Evolutionary conservation across 2,329 filamentous ascomycete genomes (phyloP).

Genomic region (Botrytis aclada): DNA sequence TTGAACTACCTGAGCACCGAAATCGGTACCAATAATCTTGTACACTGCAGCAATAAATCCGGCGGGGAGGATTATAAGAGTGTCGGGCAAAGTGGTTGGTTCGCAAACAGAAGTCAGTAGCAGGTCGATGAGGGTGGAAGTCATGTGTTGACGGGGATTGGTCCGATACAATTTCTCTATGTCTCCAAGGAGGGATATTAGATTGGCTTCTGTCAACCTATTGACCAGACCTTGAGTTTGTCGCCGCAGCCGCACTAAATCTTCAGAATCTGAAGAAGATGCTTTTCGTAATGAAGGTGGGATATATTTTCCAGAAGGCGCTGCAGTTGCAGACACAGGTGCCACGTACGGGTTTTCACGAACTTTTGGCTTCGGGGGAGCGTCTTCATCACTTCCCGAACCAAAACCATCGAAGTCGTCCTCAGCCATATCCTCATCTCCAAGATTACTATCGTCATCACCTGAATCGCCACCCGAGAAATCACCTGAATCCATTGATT

Average conservation of each 20-base stretch:
- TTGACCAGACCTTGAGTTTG: conserved; percentile 89
- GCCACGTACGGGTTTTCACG: conserved; percentile 89
- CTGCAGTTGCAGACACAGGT: conserved; percentile 50
- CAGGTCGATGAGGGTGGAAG: conserved; percentile 72
- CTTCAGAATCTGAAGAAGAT: conserved; percentile 62
- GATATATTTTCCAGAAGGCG: conserved; percentile 72
- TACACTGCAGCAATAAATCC: conserved; percentile 88
- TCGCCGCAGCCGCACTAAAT: conserved; percentile 65
- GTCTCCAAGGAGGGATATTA: conserved; percentile 78
- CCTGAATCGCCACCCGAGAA: conserved; percentile 34
- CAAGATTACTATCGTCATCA: conserved; percentile 30
- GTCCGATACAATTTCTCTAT: conserved; percentile 80
- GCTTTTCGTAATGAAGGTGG: conserved; percentile 77
- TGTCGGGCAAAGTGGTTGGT: conserved; percentile 74
- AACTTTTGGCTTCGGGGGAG: conserved; percentile 44
- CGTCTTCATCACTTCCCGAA: conserved; percentile 40
- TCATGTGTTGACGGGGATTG: conserved; percentile 85
- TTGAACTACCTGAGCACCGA: conserved; percentile 83
- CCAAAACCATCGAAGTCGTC: conserved; percentile 41
- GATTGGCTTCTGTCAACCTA: conserved; percentile 84
- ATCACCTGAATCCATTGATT: conserved; percentile 33
- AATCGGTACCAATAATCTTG: conserved; percentile 81
- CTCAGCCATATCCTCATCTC: conserved; percentile 41
- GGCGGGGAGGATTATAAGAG: conserved; percentile 85
- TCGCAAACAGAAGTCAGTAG: conserved; percentile 78